Conservation (phyloP, 2,329 filamentous ascomycete species). For the Talaromyces sp. region DNA sequence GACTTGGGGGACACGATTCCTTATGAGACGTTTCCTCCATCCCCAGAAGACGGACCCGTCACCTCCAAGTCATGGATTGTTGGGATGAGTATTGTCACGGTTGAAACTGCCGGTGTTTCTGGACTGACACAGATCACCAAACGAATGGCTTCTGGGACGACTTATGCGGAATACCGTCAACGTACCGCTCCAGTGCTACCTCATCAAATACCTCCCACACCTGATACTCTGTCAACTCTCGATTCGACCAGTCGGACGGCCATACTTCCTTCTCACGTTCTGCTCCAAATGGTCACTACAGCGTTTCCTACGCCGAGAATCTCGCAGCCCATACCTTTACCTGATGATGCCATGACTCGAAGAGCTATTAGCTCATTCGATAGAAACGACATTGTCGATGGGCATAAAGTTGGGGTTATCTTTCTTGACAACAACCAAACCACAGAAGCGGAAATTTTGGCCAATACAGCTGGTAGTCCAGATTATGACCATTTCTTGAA, state of each 20-base stretch:
- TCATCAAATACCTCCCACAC: conserved; percentile 40
- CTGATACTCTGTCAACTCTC: conserved; percentile 35
- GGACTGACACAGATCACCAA: conserved; percentile 48
- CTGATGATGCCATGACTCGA: conserved; percentile 63
- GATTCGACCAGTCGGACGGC: conserved; percentile 36
- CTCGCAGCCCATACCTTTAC: conserved; percentile 69
- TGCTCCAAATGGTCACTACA: conserved; percentile 41
- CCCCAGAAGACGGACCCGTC: conserved; percentile 38
- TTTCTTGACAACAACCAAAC: conserved; percentile 88
- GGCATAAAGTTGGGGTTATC: conserved; percentile 90
- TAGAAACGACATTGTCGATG: conserved; percentile 81
- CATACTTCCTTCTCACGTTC: conserved; percentile 43
- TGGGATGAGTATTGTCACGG: conserved; percentile 48
- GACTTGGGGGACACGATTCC: conserved; percentile 66
- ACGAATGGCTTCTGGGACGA: conserved; percentile 48
- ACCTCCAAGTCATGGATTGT: conserved; percentile 47
- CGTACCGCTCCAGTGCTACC: conserved; percentile 41
- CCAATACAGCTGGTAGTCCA: conserved; percentile 77
- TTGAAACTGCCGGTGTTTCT: conserved; percentile 45
- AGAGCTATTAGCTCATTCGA: conserved; percentile 80
- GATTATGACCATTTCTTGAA: conserved; percentile 85
- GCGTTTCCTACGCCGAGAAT: conserved; percentile 44
- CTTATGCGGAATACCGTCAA: conserved; percentile 45
- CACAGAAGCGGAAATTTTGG: conserved; percentile 74
- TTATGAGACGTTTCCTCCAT: conserved; percentile 38